Base-by-base conservation (phyloP, 2,329 filamentous ascomycete genomes). In the Fusarium marasasianum region DNA sequence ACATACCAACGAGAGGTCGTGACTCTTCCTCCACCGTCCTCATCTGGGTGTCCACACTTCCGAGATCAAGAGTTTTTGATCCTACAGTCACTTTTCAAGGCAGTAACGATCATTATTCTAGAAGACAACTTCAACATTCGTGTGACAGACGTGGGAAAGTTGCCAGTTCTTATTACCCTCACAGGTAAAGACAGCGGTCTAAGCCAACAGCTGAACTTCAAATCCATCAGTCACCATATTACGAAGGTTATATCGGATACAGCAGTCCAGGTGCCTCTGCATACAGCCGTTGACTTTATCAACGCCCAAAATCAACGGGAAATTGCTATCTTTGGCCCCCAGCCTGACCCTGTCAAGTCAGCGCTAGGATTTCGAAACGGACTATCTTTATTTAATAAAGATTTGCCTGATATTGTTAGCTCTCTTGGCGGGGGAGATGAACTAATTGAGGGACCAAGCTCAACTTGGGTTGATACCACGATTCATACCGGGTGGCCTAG, bases 151-250 rank as follows among this genome's bases (percentile, higher is more conserved):
- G 6, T 74, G 17, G 47, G 44, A 18, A 24, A 33, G 10, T 5
- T 74, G 22, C 68, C 54, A 2, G 68, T 66, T 33, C 26, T 61
- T 6, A 43, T 74, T 24, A 47, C 65, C 18, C n/a, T 61, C 2
- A 67, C 62, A 1, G 68, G 68, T 13, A 14, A 50, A 12, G 40
- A 62, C 17, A 44, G 44, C 14, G 62, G 53, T 5, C 24, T 74
- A 7, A 74, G 69, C 8, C 47, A 55, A 3, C 58, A 43, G 1
- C 33, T 67, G 15, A 53, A 15, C 8, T 74, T 74, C 35, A 63
- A 61, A n/a, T 51, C 57, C 9, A 64, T 75, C 13, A 61, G 44
- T 5, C 18, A 38, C 13, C 26, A 59, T 5, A n/a, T 37, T 4
- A 10, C 13, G 0, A 38, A 54, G 1, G 37, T 24, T 6, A 15